Evolutionary conservation across 164 flowering plant genomes (phyloP).

Genomic region (Houttuynia cordata): DNA sequence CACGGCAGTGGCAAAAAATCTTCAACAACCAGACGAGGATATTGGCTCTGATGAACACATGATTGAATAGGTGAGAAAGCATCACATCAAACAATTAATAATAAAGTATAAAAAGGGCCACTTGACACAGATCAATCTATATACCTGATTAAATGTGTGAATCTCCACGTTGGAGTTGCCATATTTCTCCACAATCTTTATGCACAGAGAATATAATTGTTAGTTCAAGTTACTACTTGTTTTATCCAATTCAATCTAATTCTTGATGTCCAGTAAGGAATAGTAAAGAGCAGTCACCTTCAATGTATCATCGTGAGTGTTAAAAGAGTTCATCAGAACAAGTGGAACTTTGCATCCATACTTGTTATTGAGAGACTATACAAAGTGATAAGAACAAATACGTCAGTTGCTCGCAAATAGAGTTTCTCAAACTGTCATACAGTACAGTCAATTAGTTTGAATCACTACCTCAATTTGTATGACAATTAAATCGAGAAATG

Average conservation of each 20-base stretch:
- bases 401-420: constrained; percentile 4
- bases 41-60: constrained; percentile 60
- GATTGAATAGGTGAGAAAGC: not conserved
- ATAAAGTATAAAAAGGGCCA: not conserved
- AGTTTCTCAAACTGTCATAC: too few species aligned
- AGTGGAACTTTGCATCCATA: constrained; percentile 93
- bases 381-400: constrained; percentile 6
- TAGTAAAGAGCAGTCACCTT: constrained; percentile 35
- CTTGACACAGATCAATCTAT: not conserved
- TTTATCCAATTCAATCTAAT: not conserved
- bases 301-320: constrained; percentile 79
- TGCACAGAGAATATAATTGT: constrained; percentile 1
- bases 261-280: constrained; percentile 1
- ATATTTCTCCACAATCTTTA: constrained; percentile 88
- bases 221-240: not conserved
- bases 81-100: not conserved
- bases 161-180: constrained; percentile 61
- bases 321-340: constrained; percentile 90
- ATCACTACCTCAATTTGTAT: constrained; percentile 78
- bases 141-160: constrained; percentile 94
- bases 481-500: constrained; percentile 92
- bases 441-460: not conserved
- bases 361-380: constrained; percentile 66
- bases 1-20: constrained; percentile 74
- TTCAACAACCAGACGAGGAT: constrained; percentile 83